A percentile compares a stretch with the other conserved stretches of the same genome.
Conservation (phyloP, 2,329 filamentous ascomycete species). For the Metarhizium humberi region DNA sequence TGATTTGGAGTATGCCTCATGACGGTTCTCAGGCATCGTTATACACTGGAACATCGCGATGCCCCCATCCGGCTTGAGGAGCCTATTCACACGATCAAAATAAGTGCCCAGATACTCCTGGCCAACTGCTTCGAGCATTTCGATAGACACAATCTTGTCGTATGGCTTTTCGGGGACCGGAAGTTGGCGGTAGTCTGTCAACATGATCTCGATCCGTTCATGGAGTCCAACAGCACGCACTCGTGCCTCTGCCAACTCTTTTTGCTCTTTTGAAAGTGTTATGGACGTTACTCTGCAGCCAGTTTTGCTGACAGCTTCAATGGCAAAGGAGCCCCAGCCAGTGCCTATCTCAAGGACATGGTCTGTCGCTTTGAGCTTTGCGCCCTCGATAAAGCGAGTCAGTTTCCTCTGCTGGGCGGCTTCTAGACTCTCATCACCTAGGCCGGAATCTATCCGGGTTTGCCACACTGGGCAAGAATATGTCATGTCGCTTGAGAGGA, state of each 20-base stretch:
- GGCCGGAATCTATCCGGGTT: not conserved
- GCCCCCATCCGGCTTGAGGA: constrained; percentile 57
- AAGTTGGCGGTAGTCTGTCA: constrained; percentile 60
- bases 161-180: constrained; percentile 44
- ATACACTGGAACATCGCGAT: constrained; percentile 69
- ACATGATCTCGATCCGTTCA: constrained; percentile 52
- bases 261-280: constrained; percentile 61
- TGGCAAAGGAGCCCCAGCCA: constrained; percentile 67
- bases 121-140: constrained; percentile 71
- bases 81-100: constrained; percentile 52
- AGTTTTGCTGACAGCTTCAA: constrained; percentile 55
- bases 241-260: constrained; percentile 54
- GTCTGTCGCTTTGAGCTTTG: constrained; percentile 52
- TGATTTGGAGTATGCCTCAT: constrained; percentile 54
- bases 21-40: constrained; percentile 62
- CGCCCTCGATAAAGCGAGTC: constrained; percentile 54
- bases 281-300: constrained; percentile 61
- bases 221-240: constrained; percentile 52
- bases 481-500: constrained; percentile 67
- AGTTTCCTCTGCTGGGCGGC: constrained; percentile 60
- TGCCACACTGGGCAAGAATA: constrained; percentile 63
- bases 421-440: constrained; percentile 45
- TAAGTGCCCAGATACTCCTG: constrained; percentile 58
- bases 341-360: constrained; percentile 69
- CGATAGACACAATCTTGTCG: constrained; percentile 66